Conservation (phyloP, 2,329 filamentous ascomycete genomes). For the Neonectria faginata region DNA sequence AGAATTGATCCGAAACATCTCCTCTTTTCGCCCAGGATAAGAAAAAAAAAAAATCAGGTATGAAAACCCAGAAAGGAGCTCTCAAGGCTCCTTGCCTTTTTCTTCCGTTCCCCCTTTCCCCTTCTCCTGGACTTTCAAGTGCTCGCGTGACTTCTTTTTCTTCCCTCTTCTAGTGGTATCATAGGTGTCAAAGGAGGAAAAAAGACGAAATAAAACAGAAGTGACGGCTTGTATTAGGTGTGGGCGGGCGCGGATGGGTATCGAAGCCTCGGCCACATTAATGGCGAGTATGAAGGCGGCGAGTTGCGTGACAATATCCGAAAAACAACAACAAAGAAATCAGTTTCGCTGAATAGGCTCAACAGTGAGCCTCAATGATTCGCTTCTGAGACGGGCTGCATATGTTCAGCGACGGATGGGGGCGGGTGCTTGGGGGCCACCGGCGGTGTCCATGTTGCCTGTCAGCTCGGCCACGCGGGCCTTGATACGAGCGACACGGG, state of each 20-base stretch:
- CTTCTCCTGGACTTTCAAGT: constrained; percentile 34
- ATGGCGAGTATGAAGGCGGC: constrained; percentile 30
- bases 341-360: constrained; percentile 20
- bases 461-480: constrained; percentile 95
- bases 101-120: constrained; percentile 20
- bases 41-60: constrained; percentile 24
- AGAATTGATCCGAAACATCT: constrained; percentile 29
- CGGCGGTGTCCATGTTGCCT: constrained; percentile 77
- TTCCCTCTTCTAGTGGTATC: constrained; percentile 49
- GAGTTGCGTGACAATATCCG: constrained; percentile 32
- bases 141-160: constrained; percentile 41
- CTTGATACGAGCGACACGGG: constrained; percentile 96
- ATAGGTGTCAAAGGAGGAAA: constrained; percentile 42
- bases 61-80: constrained; percentile 10
- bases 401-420: constrained; percentile 37
- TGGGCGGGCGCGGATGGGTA: constrained; percentile 32
- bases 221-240: constrained; percentile 44
- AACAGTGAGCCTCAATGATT: constrained; percentile 13
- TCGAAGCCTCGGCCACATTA: constrained; percentile 27
- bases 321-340: constrained; percentile 28
- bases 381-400: constrained; percentile 2
- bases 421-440: constrained; percentile 49
- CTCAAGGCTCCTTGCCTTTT: constrained; percentile 23
- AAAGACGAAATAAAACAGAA: constrained; percentile 40
- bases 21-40: constrained; percentile 32